Conservation (phyloP, 208 protist genomes). For the Leishmania guyanensis region DNA sequence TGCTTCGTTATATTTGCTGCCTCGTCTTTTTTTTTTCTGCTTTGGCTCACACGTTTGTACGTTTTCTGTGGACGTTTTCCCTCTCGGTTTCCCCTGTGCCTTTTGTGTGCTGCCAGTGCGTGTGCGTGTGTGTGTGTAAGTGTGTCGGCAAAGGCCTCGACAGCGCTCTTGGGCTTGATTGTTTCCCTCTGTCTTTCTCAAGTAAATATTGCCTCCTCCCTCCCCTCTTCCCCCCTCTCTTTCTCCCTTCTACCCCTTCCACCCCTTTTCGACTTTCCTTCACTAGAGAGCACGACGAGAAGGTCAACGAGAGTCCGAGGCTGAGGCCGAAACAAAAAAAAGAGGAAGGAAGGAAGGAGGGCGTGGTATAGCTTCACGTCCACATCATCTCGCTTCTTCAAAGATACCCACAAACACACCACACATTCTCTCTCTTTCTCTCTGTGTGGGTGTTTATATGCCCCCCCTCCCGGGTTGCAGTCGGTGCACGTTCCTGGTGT, state of each 20-base stretch:
- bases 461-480: not conserved
- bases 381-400: not conserved
- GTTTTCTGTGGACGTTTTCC: not conserved
- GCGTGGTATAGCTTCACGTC: not conserved
- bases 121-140: not conserved
- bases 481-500: not conserved
- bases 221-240: not conserved
- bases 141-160: not conserved
- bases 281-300: not conserved
- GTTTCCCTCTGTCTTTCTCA: not conserved
- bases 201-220: not conserved
- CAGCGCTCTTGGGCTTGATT: not conserved
- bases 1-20: not conserved
- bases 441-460: not conserved
- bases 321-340: not conserved
- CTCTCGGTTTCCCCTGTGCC: not conserved
- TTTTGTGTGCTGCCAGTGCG: not conserved
- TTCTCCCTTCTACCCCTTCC: not conserved
- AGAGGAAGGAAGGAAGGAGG: not conserved
- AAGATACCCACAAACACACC: not conserved
- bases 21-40: not conserved
- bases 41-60: not conserved
- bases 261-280: not conserved
- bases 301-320: not conserved
- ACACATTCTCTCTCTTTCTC: not conserved